Evolutionary conservation across 495 filamentous ascomycete genomes (phyloP), one percentile per base, ranked within the genome.

Genomic region (Daldinia decipiens): DNA sequence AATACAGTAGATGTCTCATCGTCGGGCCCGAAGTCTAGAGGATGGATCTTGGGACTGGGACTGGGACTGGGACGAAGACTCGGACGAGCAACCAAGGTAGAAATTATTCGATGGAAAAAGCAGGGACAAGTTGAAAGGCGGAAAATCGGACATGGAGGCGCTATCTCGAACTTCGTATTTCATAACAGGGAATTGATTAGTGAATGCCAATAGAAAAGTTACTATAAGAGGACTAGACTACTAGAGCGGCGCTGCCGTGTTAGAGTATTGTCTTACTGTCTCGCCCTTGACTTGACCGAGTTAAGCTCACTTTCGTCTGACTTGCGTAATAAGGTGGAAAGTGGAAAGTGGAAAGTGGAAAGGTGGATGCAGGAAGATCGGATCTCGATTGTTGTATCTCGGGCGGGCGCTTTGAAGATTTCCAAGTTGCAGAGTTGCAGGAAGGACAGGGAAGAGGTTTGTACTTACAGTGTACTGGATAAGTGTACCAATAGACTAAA

Each of bases 71-170:
- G 21, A 21, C 29, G 56, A 62, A 31, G 34, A n/a, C n/a, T n/a
- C n/a, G n/a, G n/a, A 17, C 17, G 52, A 55, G 47, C 45, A 24
- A 45, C 50, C 27, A 21, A 68, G 15, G 58, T 27, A 32, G 38
- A 36, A 38, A 56, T 51, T 50, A 55, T 51, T 51, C 26, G 59
- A 15, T 36, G 17, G 31, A 52, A 60, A 68, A 68, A 60, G 59
- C 53, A 53, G 54, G 50, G 7, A 45, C 60, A 15, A 58, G 50
- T 21, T 17, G 56, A 62, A 68, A 55, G 56, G 51, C 57, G 17
- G 62, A 29, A 60, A 34, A 65, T 65, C 43, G 65, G 47, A 62
- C 65, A 73, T 68, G 70, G 60, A 73, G 70, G 58, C 65, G 61
- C 62, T 68, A 65, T 65, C 58, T 72, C 50, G 57, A 65, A 45